Base-by-base conservation (phyloP, 1,139 yeast species). In the Taphrina deformans region DNA sequence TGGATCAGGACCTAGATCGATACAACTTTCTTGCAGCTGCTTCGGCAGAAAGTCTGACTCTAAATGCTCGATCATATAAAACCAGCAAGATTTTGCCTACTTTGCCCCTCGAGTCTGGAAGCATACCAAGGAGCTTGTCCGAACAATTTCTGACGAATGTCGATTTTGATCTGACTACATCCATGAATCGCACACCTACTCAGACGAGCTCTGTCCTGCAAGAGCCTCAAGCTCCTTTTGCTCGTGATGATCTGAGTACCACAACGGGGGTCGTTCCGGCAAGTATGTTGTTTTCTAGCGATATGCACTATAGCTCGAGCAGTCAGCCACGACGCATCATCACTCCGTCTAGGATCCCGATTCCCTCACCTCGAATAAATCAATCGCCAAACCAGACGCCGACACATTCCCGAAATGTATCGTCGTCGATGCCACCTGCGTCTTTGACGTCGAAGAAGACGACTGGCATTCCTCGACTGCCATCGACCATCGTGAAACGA, bases 381-480 rank as follows among this genome's bases (percentile, higher is more conserved):
- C 35, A 48, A 7, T 18, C 52, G 9, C 52, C 52, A 4, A 38
- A 5, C 4, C 35, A 26, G 14, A 24, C 52, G 18, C 52, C 52
- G 16, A 2, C 26, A 9, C 55, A 51, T 31, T 51, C 55, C 6
- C 55, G 55, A 5, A 16, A 51, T 9, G n/a, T 18, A 6, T 51
- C 55, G 2, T 2, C 14, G 18, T n/a, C 55, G 29, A 9, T 33
- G 21, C 18, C 26, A 26, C 52, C 44, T 10, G 31, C 35, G 2
- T 23, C 41, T 16, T 27, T 59, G 31, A 10, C 50, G 3, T 59
- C 63, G 3, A 51, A 31, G 31, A 59, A 59, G 23, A 46, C 38
- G 26, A 31, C 56, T 18, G 21, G 56, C 21, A 48, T 59, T 38
- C 56, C 63, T 3, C 55, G 63, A 6, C 38, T 59, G n/a, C 63